A percentile compares a stretch with the other conserved stretches of the same genome.
Evolutionary conservation across 805 yeast genomes (phyloP).

Genomic region (Isabelozyma gotoi): DNA sequence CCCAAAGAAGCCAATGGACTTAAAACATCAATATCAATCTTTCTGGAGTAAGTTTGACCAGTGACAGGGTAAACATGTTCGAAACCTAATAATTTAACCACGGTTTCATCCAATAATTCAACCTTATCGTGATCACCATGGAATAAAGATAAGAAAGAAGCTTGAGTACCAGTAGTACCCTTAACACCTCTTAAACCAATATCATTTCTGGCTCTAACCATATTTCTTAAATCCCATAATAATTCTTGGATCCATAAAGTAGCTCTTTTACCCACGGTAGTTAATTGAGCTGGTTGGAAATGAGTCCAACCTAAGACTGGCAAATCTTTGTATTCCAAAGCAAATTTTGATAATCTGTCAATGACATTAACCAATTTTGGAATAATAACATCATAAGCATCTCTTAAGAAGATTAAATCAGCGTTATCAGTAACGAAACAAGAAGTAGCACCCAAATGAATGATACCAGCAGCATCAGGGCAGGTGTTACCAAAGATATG

Average conservation of each 20-base stretch:
- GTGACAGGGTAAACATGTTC: constrained; percentile 96
- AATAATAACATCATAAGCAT: constrained; percentile 89
- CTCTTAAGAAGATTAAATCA: constrained; percentile 92
- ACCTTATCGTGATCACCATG: constrained; percentile 97
- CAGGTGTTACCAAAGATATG: constrained; percentile 91
- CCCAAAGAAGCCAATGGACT: constrained; percentile 94
- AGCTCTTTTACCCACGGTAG: constrained; percentile 98
- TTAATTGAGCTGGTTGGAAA: constrained; percentile 98
- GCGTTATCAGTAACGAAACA: constrained; percentile 98
- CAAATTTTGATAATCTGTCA: constrained; percentile 84
- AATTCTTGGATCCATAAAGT: constrained; percentile 97
- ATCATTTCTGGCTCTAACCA: constrained; percentile 94
- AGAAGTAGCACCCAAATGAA: constrained; percentile 97
- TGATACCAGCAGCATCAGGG: constrained; percentile 96
- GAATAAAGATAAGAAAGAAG: constrained; percentile 89
- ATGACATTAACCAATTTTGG: constrained; percentile 96
- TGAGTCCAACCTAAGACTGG: constrained; percentile 99
- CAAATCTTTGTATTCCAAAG: constrained; percentile 86
- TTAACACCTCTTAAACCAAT: constrained; percentile 96
- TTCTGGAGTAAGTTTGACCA: constrained; percentile 98
- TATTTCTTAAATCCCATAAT: constrained; percentile 95
- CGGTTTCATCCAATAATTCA: constrained; percentile 87
- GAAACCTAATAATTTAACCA: constrained; percentile 89
- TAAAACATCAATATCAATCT: constrained; percentile 92
- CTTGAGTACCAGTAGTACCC: constrained; percentile 99